These are phyloP conservation scores for Citrullus colocynthis DNA, from an alignment of 306 rosid species.

Conservation along the genomic window DNA sequence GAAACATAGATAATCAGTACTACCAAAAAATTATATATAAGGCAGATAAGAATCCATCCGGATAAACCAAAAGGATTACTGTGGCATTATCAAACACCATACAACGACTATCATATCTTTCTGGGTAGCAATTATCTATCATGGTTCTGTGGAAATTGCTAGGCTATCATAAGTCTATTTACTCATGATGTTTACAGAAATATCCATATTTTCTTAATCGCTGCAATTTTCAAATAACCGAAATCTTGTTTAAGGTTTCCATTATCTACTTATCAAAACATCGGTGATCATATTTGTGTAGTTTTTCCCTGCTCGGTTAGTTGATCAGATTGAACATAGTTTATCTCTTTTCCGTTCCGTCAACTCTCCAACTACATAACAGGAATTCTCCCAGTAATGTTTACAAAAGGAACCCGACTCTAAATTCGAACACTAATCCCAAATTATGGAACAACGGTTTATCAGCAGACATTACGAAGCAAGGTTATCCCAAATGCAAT, in stretches of 20 bases:
- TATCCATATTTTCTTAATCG: not conserved
- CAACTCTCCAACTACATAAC: not conserved
- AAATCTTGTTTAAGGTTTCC: not conserved
- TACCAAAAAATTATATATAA: not conserved
- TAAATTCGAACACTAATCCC: not conserved
- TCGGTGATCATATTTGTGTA: not conserved
- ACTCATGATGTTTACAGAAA: not conserved
- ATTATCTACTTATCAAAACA: not conserved
- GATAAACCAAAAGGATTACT: not conserved
- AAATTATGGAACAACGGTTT: not conserved
- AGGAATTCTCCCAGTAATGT: not conserved
- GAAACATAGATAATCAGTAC: not conserved
- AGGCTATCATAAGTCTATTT: not conserved
- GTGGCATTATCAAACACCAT: not conserved
- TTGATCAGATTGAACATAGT: not conserved
- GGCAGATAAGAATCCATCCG: not conserved
- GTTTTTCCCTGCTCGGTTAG: not conserved
- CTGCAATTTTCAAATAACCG: not conserved
- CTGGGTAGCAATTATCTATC: not conserved
- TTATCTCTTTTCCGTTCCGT: not conserved
- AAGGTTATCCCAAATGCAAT: not conserved
- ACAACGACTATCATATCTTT: not conserved
- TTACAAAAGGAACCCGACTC: not conserved
- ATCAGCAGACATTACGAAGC: not conserved
- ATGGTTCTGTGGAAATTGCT: not conserved